Conservation (phyloP, 2,329 filamentous ascomycete species). For the Truncatella angustata region DNA sequence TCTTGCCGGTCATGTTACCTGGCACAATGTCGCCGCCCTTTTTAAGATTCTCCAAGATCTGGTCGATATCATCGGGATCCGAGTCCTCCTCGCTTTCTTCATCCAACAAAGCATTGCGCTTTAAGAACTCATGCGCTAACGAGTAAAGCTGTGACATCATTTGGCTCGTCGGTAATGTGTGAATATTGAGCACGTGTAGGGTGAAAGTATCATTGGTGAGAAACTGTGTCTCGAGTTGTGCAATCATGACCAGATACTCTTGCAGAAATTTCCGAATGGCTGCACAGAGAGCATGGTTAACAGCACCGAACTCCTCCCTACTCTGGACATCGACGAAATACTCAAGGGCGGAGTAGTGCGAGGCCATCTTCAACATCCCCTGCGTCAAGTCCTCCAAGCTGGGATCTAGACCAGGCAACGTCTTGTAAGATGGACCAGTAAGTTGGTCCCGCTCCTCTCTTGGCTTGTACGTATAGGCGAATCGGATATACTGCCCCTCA, state of each 20-base stretch:
- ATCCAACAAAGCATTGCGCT: constrained; percentile 83
- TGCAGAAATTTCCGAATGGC: constrained; percentile 87
- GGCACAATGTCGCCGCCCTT: constrained; percentile 81
- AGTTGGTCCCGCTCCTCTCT: constrained; percentile 82
- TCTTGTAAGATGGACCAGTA: constrained; percentile 75
- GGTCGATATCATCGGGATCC: constrained; percentile 82
- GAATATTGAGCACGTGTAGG: constrained; percentile 87
- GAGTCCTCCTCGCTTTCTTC: constrained; percentile 71
- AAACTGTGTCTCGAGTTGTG: constrained; percentile 90
- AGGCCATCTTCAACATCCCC: constrained; percentile 91
- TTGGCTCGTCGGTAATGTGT: constrained; percentile 85
- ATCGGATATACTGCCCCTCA: constrained; percentile 96
- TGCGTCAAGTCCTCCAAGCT: constrained; percentile 83
- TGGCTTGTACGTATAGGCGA: constrained; percentile 78
- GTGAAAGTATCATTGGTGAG: constrained; percentile 88
- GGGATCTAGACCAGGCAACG: constrained; percentile 82
- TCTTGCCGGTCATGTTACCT: constrained; percentile 79
- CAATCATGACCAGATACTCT: constrained; percentile 89
- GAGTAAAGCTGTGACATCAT: constrained; percentile 90
- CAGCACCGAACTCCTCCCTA: constrained; percentile 85
- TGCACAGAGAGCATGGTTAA: constrained; percentile 96
- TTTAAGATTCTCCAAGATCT: constrained; percentile 84
- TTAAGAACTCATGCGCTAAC: constrained; percentile 82
- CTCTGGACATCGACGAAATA: constrained; percentile 94
- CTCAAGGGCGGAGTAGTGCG: constrained; percentile 87